Percentiles rank a stretch among this genome's conserved stretches.
Evolutionary conservation across 257 asterid species (phyloP).

Genomic region (Solanum chiquidenum): DNA sequence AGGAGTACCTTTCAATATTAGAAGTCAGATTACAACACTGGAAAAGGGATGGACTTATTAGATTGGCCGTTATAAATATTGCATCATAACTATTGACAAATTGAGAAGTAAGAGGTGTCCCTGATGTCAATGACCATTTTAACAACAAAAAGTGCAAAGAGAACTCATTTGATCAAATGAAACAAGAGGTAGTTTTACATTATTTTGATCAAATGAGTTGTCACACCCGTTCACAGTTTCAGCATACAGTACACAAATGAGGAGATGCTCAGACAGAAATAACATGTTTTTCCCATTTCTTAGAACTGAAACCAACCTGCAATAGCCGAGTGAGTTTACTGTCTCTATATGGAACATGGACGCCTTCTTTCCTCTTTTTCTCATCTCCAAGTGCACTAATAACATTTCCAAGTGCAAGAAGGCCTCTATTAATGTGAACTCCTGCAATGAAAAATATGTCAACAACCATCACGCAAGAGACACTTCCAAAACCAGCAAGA

Average conservation of each 20-base stretch:
- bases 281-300: background rate
- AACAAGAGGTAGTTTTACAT: background rate
- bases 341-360: slow-evolving; percentile 95
- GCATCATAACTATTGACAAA: background rate
- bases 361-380: slow-evolving; percentile 89
- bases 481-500: background rate
- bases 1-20: background rate
- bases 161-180: background rate
- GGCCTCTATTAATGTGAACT: slow-evolving; percentile 97
- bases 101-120: background rate
- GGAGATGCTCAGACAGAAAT: background rate
- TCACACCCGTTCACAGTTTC: background rate
- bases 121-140: background rate
- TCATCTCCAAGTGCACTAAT: slow-evolving; percentile 99
- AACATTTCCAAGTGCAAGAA: slow-evolving; percentile 95
- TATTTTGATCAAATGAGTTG: background rate
- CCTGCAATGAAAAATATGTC: slow-evolving; percentile 38
- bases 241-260: background rate
- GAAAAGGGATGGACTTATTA: background rate
- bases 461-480: background rate
- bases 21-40: background rate
- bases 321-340: slow-evolving; percentile 97
- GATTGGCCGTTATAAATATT: background rate
- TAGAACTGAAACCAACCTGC: slow-evolving; percentile 45
- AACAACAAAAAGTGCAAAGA: background rate